Base-by-base conservation (phyloP, 139 green algal genomes). In the Coccomyxa sp. region DNA sequence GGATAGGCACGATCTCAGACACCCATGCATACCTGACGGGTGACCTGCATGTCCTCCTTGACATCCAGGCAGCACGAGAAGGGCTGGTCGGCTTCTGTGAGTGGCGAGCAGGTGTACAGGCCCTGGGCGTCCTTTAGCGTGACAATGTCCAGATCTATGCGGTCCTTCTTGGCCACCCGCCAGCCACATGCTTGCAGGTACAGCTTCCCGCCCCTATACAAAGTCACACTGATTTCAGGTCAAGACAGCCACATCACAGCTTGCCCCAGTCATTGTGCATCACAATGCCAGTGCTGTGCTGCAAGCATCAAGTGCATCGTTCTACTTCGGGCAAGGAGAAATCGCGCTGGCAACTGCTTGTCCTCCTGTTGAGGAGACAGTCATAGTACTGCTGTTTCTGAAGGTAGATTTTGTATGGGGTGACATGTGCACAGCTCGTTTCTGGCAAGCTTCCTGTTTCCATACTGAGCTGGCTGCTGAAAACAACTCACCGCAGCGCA, bases 11-110 rank as follows among this genome's bases (percentile, higher is more conserved):
- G 29, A 72, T 72, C 2, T 64, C 2, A 5, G 7, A 36, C 31
- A 29, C 1, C 24, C 1, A 39, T 39, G 29, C 1, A 29, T 10
- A 72, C 64, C 64, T 27, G 29, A 39, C 27, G 24, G 0, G 5
- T 29, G 55, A 87, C 81, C 69, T 83, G 77, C 44, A 83, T 80
- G n/a, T 88, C 85, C 54, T 88, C 82, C 14, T 73, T 77, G 29
- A 90, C 55, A 40, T 90, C 70, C 40, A 90, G 76, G 74, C 86
- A 90, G 77, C 83, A 88, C 76, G 87, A 68, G 70, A 88, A 87
- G 27, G 72, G n/a, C 36, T 24, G 54, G 18, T 24, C n/a, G 34
- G 34, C 39, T 64, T 7, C 18, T 18, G 39, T 68, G 24, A 8
- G 16, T n/a, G 78, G 72, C 8, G 86, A 80, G 75, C 86, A 91